Evolutionary conservation across 1,284 basidiomycete genomes (phyloP).

Genomic region (Polyporus tsugae): DNA sequence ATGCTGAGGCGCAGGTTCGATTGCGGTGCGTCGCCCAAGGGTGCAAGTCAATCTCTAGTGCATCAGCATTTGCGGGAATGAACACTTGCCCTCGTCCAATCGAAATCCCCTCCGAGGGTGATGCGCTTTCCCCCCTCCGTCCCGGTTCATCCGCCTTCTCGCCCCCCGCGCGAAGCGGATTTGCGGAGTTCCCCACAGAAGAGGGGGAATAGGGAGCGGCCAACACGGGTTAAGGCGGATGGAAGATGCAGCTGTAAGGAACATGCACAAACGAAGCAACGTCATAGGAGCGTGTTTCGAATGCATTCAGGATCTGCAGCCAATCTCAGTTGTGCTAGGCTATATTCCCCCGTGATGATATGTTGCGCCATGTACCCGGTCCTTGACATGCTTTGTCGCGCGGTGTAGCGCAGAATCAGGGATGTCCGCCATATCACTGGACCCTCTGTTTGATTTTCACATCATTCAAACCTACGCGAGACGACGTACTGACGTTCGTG

Average conservation of each 20-base stretch:
- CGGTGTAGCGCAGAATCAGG: constrained; percentile 7
- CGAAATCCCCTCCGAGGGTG: not conserved
- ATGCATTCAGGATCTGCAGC: constrained; percentile 3
- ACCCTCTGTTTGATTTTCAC: not conserved
- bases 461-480: not conserved
- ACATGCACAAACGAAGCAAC: not conserved
- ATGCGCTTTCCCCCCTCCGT: not conserved
- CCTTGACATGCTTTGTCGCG: not conserved
- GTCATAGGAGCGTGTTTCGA: not conserved
- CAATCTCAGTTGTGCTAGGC: constrained; percentile 9
- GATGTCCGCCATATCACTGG: not conserved
- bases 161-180: not conserved
- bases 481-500: not conserved
- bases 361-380: constrained; percentile 19
- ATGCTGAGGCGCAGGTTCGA: not conserved
- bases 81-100: not conserved
- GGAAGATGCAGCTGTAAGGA: not conserved
- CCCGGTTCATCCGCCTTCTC: not conserved
- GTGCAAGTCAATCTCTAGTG: not conserved
- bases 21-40: not conserved
- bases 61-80: not conserved
- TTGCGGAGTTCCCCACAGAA: not conserved
- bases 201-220: not conserved
- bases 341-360: not conserved
- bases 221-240: not conserved